Percentiles rank a stretch among this genome's conserved stretches.
Evolutionary conservation across 768 basidiomycete genomes (phyloP).

Genomic region (Serpula lacrymans): DNA sequence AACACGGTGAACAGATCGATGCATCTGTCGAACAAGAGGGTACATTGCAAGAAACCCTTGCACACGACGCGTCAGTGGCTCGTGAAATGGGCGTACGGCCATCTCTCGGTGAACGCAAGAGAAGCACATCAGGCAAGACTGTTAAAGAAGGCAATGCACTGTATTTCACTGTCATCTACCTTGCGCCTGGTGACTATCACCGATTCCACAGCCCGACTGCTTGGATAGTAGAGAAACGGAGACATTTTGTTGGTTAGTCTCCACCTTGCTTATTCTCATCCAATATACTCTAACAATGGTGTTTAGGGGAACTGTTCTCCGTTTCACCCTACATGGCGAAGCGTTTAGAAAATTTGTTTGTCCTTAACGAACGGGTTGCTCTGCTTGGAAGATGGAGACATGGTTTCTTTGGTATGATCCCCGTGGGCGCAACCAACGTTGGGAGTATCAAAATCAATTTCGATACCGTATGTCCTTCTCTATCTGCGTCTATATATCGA

Average conservation of each 20-base stretch:
- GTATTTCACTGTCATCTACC: slow-evolving; percentile 93
- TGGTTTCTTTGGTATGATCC: slow-evolving; percentile 97
- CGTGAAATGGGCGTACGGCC: slow-evolving; percentile 62
- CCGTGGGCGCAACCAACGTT: slow-evolving; percentile 98
- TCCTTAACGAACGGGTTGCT: slow-evolving; percentile 97
- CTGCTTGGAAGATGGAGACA: slow-evolving; percentile 91
- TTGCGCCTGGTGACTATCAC: slow-evolving; percentile 98
- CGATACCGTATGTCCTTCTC: slow-evolving; percentile 55
- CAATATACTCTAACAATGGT: neutral
- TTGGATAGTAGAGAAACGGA: slow-evolving; percentile 95
- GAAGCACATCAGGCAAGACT: slow-evolving; percentile 41
- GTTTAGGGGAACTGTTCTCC: slow-evolving; percentile 84
- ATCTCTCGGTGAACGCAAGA: slow-evolving; percentile 26
- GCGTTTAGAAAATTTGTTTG: slow-evolving; percentile 87
- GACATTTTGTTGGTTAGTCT: slow-evolving; percentile 87
- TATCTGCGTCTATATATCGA: neutral
- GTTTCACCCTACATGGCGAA: slow-evolving; percentile 96
- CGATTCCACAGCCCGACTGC: slow-evolving; percentile 94
- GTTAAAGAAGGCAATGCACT: slow-evolving; percentile 77
- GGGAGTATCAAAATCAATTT: slow-evolving; percentile 96
- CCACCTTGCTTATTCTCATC: neutral
- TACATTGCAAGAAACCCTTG: slow-evolving; percentile 51
- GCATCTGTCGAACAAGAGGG: slow-evolving; percentile 66
- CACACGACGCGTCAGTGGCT: slow-evolving; percentile 70
- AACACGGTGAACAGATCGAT: slow-evolving; percentile 68